These are phyloP conservation scores for Amylocystis lapponica DNA, from an alignment of 768 basidiomycete genomes.

Conservation along the genomic window DNA sequence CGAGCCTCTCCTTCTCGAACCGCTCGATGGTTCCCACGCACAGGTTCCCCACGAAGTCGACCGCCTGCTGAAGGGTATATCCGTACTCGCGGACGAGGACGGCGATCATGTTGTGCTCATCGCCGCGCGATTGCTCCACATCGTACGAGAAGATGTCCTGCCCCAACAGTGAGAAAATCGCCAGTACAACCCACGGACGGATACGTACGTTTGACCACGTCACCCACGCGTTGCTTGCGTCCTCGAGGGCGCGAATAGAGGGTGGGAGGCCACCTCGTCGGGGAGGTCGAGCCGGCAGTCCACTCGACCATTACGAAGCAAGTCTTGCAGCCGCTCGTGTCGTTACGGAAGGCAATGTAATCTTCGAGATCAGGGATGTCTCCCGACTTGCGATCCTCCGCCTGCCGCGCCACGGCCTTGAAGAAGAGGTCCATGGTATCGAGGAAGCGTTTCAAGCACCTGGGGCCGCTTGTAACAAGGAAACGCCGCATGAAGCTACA, in stretches of 20 bases:
- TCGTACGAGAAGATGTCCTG: conserved; percentile 83
- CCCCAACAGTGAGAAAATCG: conserved; percentile 7
- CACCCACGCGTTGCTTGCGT: conserved; percentile 71
- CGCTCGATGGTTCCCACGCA: conserved; percentile 47
- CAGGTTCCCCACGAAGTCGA: conserved; percentile 57
- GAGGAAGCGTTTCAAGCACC: conserved; percentile 51
- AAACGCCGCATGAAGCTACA: too few species aligned
- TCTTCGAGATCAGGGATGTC: conserved; percentile 67
- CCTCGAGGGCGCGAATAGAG: conserved; percentile 46
- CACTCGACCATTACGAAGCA: conserved; percentile 77
- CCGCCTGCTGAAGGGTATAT: conserved; percentile 51
- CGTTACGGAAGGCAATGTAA: conserved; percentile 66
- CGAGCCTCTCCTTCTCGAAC: conserved; percentile 6
- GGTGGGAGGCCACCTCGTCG: conserved; percentile 72
- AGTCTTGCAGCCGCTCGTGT: conserved; percentile 75
- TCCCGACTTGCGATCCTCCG: conserved; percentile 51
- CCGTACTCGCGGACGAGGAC: conserved; percentile 59
- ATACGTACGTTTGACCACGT: conserved; percentile 37
- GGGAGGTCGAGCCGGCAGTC: conserved; percentile 70
- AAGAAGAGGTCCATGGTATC: conserved; percentile 75
- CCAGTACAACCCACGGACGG: too few species aligned
- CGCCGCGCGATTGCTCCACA: conserved; percentile 74
- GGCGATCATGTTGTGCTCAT: conserved; percentile 72
- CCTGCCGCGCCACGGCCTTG: conserved; percentile 67
- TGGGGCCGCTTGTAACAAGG: too few species aligned